phyloP scores from a whole-genome alignment of 1,139 yeast species.

The Lodderomyces orthopsilosis region DNA sequence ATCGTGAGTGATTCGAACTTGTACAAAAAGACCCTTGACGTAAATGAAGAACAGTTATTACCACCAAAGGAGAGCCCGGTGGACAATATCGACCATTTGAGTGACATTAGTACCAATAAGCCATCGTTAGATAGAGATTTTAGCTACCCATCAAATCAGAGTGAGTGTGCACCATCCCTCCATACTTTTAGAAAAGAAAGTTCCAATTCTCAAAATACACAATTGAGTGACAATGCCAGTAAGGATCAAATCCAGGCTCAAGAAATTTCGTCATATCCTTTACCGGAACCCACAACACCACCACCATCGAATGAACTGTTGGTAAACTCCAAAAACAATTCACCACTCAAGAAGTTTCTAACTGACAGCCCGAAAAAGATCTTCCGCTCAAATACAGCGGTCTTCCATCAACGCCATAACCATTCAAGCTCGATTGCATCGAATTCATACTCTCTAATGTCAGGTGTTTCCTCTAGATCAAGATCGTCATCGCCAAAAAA shows the following conservation, averaged over 20 bases:
- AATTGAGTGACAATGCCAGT: constrained; percentile 1
- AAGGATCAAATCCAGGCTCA: background rate
- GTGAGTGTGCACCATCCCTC: constrained; percentile 7
- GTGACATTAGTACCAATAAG: constrained; percentile 18
- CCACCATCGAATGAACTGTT: constrained; percentile 6
- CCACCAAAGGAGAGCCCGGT: constrained; percentile 14
- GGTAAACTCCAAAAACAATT: constrained; percentile 13
- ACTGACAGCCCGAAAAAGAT: constrained; percentile 36
- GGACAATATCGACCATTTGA: constrained; percentile 29
- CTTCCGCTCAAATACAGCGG: constrained; percentile 15
- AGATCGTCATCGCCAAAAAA: constrained; percentile 30
- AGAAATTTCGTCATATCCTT: background rate
- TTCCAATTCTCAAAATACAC: constrained; percentile 3
- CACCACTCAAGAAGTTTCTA: constrained; percentile 35
- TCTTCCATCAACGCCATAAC: constrained; percentile 16
- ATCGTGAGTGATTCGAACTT: constrained; percentile 13
- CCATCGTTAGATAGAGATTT: constrained; percentile 28
- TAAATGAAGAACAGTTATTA: background rate
- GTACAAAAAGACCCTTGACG: background rate
- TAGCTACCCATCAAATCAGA: constrained; percentile 9
- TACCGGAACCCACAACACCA: constrained; percentile 14
- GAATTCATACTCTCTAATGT: constrained; percentile 28
- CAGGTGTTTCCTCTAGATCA: constrained; percentile 27
- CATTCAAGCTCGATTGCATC: constrained; percentile 32
- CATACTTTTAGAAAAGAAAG: constrained; percentile 8